Conservation (phyloP, 2,329 filamentous ascomycete genomes). For the Diaporthe vaccinii region DNA sequence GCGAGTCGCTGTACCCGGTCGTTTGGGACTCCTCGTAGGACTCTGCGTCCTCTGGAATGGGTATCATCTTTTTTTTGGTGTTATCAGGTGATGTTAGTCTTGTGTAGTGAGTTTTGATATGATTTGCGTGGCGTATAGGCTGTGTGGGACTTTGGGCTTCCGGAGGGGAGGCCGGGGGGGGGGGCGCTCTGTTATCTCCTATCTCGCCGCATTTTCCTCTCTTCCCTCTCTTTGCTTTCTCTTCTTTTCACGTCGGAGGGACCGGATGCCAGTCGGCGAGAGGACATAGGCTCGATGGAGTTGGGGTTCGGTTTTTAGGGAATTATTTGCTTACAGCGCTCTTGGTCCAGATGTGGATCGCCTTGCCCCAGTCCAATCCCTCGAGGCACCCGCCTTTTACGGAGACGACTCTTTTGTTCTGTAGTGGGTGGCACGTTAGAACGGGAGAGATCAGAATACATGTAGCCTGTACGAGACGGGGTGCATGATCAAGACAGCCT, state of each 20-base stretch:
- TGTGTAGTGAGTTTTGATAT: too few relatives aligned
- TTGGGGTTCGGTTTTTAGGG: background rate
- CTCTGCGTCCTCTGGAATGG: constrained; percentile 76
- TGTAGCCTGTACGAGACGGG: background rate
- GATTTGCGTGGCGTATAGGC: background rate
- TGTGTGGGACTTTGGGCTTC: background rate
- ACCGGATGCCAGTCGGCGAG: background rate
- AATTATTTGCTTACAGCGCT: constrained; percentile 47
- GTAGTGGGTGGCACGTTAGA: background rate
- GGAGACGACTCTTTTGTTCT: constrained; percentile 71
- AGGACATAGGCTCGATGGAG: background rate
- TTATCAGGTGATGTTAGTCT: background rate
- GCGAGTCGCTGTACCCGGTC: constrained; percentile 58
- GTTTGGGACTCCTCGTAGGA: constrained; percentile 64
- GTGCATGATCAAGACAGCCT: background rate
- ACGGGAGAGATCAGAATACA: background rate
- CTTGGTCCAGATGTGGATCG: constrained; percentile 78
- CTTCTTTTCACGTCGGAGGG: background rate
- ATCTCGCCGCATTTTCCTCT: background rate
- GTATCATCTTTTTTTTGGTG: constrained; percentile 67
- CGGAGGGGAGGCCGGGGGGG: too few relatives aligned
- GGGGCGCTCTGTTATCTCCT: background rate
- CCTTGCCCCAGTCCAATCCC: constrained; percentile 70
- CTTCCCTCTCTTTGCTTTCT: background rate
- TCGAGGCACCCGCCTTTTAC: constrained; percentile 78